A percentile compares a stretch with the other conserved stretches of the same genome.
These are phyloP conservation scores for Malus asiatica DNA, from an alignment of 306 rosid species.

Conservation along the genomic window DNA sequence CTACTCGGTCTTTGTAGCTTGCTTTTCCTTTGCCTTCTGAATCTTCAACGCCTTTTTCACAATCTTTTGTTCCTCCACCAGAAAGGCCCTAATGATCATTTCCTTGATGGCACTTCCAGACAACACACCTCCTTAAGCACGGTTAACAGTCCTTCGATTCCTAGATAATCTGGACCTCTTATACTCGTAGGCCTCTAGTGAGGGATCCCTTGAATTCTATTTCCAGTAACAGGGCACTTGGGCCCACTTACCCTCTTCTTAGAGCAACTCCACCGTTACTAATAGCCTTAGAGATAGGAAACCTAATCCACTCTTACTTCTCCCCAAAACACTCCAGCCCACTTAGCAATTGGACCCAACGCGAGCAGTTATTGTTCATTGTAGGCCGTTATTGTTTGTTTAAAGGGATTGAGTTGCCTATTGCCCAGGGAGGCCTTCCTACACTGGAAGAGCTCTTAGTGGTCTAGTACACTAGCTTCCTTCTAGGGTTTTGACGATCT, in stretches of 20 bases:
- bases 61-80: conserved; percentile 87
- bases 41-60: conserved; percentile 93
- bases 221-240: conserved; percentile 71
- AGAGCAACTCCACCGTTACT: neutral
- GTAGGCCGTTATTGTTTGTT: no score
- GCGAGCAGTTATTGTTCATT: no score
- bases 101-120: conserved; percentile 78
- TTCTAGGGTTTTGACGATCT: conserved; percentile 51
- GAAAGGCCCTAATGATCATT: conserved; percentile 81
- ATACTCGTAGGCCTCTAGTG: conserved; percentile 85
- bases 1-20: conserved; percentile 40
- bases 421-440: no score
- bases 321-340: neutral
- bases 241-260: conserved; percentile 76
- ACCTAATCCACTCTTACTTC: no score
- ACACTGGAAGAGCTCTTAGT: no score
- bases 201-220: conserved; percentile 82
- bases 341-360: no score
- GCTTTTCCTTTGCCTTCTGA: conserved; percentile 77
- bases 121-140: conserved; percentile 74
- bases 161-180: conserved; percentile 71
- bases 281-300: no score
- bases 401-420: no score
- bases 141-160: conserved; percentile 72
- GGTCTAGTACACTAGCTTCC: no score